Percentiles rank a stretch among this genome's conserved stretches.
Conservation (phyloP, 1,139 yeast species). For the Yueomyces sp. region DNA sequence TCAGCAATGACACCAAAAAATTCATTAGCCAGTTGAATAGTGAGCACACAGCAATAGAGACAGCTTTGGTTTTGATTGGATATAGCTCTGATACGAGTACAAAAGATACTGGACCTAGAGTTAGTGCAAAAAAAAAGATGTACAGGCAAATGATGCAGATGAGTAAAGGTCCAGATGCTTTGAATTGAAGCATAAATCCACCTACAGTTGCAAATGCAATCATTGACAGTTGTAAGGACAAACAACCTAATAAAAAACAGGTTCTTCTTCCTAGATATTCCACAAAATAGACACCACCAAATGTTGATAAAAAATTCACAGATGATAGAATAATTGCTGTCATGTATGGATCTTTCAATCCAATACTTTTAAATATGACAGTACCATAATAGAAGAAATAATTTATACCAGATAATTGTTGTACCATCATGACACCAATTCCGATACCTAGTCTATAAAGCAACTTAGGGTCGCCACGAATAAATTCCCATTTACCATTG, state of each 20-base stretch:
- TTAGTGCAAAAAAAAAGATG: slow-evolving; percentile 65
- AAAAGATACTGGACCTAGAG: slow-evolving; percentile 80
- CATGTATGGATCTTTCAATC: slow-evolving; percentile 29
- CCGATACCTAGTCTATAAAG: slow-evolving; percentile 38
- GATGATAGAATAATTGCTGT: slow-evolving; percentile 61
- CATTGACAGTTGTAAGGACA: slow-evolving; percentile 50
- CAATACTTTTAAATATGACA: slow-evolving; percentile 38
- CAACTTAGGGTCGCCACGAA: slow-evolving; percentile 37
- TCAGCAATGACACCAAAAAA: slow-evolving; percentile 59
- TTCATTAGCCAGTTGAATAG: slow-evolving; percentile 69
- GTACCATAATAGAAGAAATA: slow-evolving; percentile 48
- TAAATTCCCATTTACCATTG: slow-evolving; percentile 25
- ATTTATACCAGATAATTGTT: slow-evolving; percentile 47
- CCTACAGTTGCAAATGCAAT: slow-evolving; percentile 57
- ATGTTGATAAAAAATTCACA: slow-evolving; percentile 68
- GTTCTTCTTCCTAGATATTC: slow-evolving; percentile 59
- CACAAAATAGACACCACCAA: slow-evolving; percentile 53
- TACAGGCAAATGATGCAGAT: slow-evolving; percentile 64
- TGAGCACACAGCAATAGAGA: slow-evolving; percentile 65
- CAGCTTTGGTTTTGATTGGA: slow-evolving; percentile 63
- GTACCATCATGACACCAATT: slow-evolving; percentile 40
- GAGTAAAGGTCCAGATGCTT: slow-evolving; percentile 53
- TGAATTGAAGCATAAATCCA: slow-evolving; percentile 29
- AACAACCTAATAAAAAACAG: slow-evolving; percentile 49
- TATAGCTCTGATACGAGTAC: slow-evolving; percentile 65